Conservation (phyloP, 2,329 filamentous ascomycete genomes). For the Helotiales sp. region DNA sequence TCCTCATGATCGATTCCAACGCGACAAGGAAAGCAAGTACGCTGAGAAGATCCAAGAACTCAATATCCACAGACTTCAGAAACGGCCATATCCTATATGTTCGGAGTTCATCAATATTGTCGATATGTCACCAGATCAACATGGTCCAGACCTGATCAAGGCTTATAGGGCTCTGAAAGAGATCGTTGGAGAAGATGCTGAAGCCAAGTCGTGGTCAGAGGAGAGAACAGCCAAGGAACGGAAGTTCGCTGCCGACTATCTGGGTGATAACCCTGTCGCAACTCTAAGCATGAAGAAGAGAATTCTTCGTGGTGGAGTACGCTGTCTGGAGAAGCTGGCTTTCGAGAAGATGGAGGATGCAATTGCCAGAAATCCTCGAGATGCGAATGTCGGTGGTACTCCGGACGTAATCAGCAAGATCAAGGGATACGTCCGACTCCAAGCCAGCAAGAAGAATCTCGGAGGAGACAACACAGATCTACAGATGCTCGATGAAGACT, state of each 20-base stretch:
- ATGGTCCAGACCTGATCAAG: slow-evolving; percentile 73
- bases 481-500: slow-evolving; percentile 78
- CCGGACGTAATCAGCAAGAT: slow-evolving; percentile 89
- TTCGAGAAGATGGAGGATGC: slow-evolving; percentile 73
- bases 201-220: slow-evolving; percentile 57
- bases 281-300: slow-evolving; percentile 71
- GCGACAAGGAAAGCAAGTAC: slow-evolving; percentile 83
- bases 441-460: slow-evolving; percentile 77
- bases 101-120: slow-evolving; percentile 76
- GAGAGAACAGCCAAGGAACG: slow-evolving; percentile 71
- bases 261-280: slow-evolving; percentile 65
- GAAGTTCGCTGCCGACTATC: slow-evolving; percentile 73
- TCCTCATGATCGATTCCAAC: slow-evolving; percentile 71
- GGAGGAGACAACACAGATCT: slow-evolving; percentile 78
- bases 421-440: slow-evolving; percentile 85
- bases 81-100: slow-evolving; percentile 70
- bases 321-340: slow-evolving; percentile 80
- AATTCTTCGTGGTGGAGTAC: slow-evolving; percentile 77
- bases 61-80: slow-evolving; percentile 70
- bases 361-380: slow-evolving; percentile 80
- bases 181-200: slow-evolving; percentile 72
- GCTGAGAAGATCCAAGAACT: slow-evolving; percentile 77
- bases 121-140: slow-evolving; percentile 65
- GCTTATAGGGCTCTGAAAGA: slow-evolving; percentile 80
- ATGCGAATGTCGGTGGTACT: slow-evolving; percentile 85